Conservation (phyloP, 208 protist species). For the Trypanosoma vivax region DNA sequence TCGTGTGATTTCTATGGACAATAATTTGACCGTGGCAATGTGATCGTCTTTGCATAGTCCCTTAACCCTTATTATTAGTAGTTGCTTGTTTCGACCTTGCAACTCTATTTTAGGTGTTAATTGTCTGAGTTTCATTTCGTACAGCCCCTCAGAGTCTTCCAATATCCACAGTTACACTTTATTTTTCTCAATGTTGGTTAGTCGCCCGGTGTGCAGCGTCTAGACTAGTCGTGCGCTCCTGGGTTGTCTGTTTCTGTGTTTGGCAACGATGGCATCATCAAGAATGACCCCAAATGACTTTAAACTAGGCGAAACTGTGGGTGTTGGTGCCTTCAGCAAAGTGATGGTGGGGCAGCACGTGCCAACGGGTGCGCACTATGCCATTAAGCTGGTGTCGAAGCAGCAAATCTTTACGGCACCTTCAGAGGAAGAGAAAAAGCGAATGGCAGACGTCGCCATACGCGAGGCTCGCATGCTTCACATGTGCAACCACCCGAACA, state of each 20-base stretch:
- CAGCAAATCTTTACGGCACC: slow-evolving; percentile 76
- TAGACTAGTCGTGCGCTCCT: not conserved
- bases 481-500: slow-evolving; percentile 86
- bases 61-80: too few relatives aligned
- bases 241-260: not conserved
- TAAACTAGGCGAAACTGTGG: slow-evolving; percentile 60
- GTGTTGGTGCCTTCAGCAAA: slow-evolving; percentile 85
- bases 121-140: too few relatives aligned
- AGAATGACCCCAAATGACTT: slow-evolving; percentile 70
- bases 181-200: too few relatives aligned
- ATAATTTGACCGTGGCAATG: too few relatives aligned
- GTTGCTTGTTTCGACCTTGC: too few relatives aligned
- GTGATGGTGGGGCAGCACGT: slow-evolving; percentile 69
- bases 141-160: too few relatives aligned
- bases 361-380: slow-evolving; percentile 58
- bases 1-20: too few relatives aligned
- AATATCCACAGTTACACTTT: too few relatives aligned
- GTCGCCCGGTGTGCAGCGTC: too few relatives aligned
- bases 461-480: slow-evolving; percentile 80
- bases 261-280: slow-evolving; percentile 4
- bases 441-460: slow-evolving; percentile 79
- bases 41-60: too few relatives aligned
- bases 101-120: too few relatives aligned
- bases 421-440: slow-evolving; percentile 73
- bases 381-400: slow-evolving; percentile 85